A percentile compares a stretch with the other conserved stretches of the same genome.
These are phyloP conservation scores for Sporothrix phasma DNA, from an alignment of 2,329 filamentous ascomycete genomes.

Conservation along the genomic window DNA sequence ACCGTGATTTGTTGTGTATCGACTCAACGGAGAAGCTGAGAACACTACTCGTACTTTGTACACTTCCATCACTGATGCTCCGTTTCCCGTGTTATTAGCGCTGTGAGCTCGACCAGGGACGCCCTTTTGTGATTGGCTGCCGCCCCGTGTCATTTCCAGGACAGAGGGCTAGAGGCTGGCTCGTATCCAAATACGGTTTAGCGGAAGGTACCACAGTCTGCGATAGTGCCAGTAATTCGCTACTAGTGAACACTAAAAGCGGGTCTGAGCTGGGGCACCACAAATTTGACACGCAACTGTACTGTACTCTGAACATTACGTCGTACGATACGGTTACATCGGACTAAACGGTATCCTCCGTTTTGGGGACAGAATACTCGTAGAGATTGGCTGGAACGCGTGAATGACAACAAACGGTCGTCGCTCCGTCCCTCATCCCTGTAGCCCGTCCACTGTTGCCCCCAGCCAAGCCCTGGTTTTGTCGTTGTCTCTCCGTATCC, in stretches of 20 bases:
- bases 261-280: background rate
- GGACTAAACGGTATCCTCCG: background rate
- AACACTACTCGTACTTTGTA: too few relatives aligned
- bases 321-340: too few relatives aligned
- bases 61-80: too few relatives aligned
- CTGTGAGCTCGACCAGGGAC: background rate
- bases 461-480: too few relatives aligned
- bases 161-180: background rate
- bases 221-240: background rate
- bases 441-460: background rate
- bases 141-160: slow-evolving; percentile 4
- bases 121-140: background rate
- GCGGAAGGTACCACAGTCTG: slow-evolving; percentile 13
- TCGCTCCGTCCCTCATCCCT: background rate
- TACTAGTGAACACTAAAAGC: background rate
- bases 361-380: background rate
- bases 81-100: background rate
- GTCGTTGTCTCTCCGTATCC: too few relatives aligned
- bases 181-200: slow-evolving; percentile 16
- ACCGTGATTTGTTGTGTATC: too few relatives aligned
- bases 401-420: background rate
- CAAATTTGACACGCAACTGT: too few relatives aligned
- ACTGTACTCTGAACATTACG: too few relatives aligned
- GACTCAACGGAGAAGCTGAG: too few relatives aligned
- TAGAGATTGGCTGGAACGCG: slow-evolving; percentile 8